phyloP scores from a whole-genome alignment of 1,284 basidiomycete genomes.

The Ustilago trichophora region DNA sequence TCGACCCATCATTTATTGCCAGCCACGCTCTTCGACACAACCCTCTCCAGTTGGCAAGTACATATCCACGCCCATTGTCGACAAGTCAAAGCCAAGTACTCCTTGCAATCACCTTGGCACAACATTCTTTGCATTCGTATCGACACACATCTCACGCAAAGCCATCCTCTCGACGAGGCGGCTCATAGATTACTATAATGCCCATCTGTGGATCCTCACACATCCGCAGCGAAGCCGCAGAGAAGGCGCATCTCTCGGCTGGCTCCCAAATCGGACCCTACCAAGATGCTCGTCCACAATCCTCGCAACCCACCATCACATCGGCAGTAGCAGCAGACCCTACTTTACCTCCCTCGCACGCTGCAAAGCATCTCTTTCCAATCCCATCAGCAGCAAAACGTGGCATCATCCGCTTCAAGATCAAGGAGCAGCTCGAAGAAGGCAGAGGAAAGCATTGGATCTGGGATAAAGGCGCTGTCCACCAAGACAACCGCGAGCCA shows the following conservation, averaged over 20 bases:
- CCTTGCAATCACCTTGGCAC: too few species aligned
- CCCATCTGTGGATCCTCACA: slow-evolving; percentile 42
- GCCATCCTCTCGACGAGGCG: too few species aligned
- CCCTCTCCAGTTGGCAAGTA: too few species aligned
- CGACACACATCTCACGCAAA: too few species aligned
- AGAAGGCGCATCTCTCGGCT: slow-evolving; percentile 43
- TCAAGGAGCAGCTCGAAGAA: slow-evolving; percentile 60
- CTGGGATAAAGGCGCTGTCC: slow-evolving; percentile 62
- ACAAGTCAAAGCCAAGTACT: too few species aligned
- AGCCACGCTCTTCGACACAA: too few species aligned
- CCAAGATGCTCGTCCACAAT: slow-evolving; percentile 38
- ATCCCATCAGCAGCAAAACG: slow-evolving; percentile 48
- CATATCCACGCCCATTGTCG: too few species aligned
- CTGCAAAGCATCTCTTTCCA: slow-evolving; percentile 55
- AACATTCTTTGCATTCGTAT: too few species aligned
- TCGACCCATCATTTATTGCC: too few species aligned
- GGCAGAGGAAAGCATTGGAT: slow-evolving; percentile 60
- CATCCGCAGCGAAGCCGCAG: slow-evolving; percentile 19
- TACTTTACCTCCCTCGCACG: slow-evolving; percentile 43
- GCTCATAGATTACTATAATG: slow-evolving; percentile 5
- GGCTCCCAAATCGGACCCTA: slow-evolving; percentile 34
- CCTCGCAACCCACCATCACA: slow-evolving; percentile 56
- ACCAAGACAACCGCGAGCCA: slow-evolving; percentile 52
- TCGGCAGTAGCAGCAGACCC: slow-evolving; percentile 59
- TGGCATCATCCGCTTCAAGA: slow-evolving; percentile 55